phyloP scores from a whole-genome alignment of 257 asterid species.

The Salvia splendens region DNA sequence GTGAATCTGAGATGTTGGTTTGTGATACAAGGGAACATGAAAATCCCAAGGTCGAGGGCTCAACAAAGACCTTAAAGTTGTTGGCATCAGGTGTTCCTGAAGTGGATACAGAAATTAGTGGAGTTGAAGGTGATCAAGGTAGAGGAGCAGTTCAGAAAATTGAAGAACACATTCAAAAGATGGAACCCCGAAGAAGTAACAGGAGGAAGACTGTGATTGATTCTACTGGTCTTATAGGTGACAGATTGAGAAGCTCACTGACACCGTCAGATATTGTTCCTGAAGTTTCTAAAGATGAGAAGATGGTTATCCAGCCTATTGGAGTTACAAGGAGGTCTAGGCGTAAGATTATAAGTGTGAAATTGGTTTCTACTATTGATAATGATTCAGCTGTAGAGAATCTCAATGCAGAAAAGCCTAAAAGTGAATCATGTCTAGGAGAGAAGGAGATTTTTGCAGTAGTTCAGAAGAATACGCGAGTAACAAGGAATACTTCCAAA shows the following conservation, averaged over 20 bases:
- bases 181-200: constrained; percentile 38
- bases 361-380: constrained; percentile 22
- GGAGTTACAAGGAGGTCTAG: constrained; percentile 34
- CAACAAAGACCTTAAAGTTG: constrained; percentile 21
- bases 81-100: constrained; percentile 29
- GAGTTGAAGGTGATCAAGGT: constrained; percentile 17
- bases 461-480: constrained; percentile 32
- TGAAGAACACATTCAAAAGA: constrained; percentile 31
- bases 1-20: constrained; percentile 22
- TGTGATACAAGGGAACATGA: constrained; percentile 24
- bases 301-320: constrained; percentile 27
- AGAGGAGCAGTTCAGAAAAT: constrained; percentile 13
- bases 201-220: constrained; percentile 32
- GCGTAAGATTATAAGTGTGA: constrained; percentile 20
- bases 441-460: constrained; percentile 27
- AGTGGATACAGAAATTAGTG: constrained; percentile 24
- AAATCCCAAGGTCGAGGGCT: constrained; percentile 16
- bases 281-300: constrained; percentile 27
- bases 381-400: constrained; percentile 15
- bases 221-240: constrained; percentile 26
- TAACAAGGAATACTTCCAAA: constrained; percentile 43
- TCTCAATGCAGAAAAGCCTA: constrained; percentile 24
- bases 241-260: constrained; percentile 29
- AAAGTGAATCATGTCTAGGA: constrained; percentile 21
- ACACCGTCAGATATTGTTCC: constrained; percentile 19